Conservation (phyloP, 306 rosid genomes). For the Styphnolobium japonicum region DNA sequence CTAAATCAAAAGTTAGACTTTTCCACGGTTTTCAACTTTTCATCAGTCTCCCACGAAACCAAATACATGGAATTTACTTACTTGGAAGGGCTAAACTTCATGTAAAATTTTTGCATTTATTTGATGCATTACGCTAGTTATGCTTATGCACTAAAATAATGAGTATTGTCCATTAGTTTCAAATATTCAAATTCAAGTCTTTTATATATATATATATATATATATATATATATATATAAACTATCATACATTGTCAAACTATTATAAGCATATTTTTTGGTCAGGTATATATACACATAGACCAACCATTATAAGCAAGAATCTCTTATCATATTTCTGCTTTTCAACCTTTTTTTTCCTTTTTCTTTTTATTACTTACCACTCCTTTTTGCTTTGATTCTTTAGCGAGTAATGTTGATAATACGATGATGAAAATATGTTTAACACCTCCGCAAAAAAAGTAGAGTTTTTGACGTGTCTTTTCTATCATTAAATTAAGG, state of each 20-base stretch:
- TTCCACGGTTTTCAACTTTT: background rate
- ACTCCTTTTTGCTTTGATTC: background rate
- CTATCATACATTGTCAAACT: background rate
- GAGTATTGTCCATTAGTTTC: background rate
- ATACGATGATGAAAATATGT: background rate
- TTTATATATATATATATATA: no score
- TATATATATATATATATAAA: no score
- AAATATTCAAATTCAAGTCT: no score
- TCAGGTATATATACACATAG: background rate
- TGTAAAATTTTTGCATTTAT: background rate
- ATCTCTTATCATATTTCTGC: background rate
- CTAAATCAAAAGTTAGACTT: background rate
- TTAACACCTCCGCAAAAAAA: background rate
- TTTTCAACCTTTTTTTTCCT: background rate
- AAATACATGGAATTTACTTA: background rate
- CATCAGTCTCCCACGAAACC: background rate
- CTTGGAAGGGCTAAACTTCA: background rate
- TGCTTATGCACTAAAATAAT: background rate
- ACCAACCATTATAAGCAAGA: background rate
- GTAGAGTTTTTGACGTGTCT: background rate
- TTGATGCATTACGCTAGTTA: background rate
- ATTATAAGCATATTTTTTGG: background rate
- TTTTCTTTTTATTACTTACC: background rate
- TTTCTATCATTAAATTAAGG: background rate
- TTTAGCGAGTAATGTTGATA: background rate